A percentile compares a stretch with the other conserved stretches of the same genome.
These are phyloP conservation scores for fission yeast (Schizosaccharomyces pombe) DNA, from an alignment of 805 yeast genomes.

Conservation along the genomic window DNA sequence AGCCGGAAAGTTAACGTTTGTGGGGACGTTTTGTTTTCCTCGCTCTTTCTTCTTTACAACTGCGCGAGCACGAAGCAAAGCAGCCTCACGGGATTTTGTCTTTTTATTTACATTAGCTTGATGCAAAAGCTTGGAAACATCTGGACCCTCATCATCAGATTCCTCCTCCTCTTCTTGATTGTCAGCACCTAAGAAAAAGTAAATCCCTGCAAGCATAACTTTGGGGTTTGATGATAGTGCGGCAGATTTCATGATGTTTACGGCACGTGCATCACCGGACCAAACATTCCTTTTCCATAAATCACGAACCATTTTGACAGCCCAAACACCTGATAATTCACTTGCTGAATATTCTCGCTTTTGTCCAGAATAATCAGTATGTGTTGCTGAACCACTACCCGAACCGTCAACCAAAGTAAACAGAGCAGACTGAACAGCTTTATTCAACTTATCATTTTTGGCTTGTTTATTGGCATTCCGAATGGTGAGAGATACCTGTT, in stretches of 20 bases:
- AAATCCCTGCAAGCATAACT: conserved; percentile 72
- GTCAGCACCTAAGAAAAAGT: conserved; percentile 86
- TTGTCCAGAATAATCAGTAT: background rate
- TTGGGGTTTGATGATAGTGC: conserved; percentile 70
- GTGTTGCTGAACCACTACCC: conserved; percentile 9
- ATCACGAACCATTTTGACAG: conserved; percentile 81
- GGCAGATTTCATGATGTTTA: conserved; percentile 94
- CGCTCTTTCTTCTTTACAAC: conserved; percentile 48
- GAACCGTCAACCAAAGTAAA: conserved; percentile 60
- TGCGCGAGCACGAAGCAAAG: conserved; percentile 26
- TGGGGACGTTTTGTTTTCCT: conserved; percentile 23
- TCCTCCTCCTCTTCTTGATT: conserved; percentile 70
- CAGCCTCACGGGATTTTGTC: conserved; percentile 54
- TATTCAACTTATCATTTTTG: conserved; percentile 69
- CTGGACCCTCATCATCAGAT: conserved; percentile 19
- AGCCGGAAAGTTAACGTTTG: conserved; percentile 72
- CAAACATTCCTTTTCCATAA: conserved; percentile 94
- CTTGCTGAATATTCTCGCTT: conserved; percentile 8
- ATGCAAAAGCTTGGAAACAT: conserved; percentile 32
- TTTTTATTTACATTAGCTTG: conserved; percentile 66
- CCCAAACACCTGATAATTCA: conserved; percentile 56
- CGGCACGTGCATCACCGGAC: conserved; percentile 84
- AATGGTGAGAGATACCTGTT: conserved; percentile 51
- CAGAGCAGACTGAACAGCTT: conserved; percentile 74
- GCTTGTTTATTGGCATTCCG: conserved; percentile 72